Base-by-base conservation (phyloP, 371 early-diverging fungal genomes). In the Chytridium lagenaria region DNA sequence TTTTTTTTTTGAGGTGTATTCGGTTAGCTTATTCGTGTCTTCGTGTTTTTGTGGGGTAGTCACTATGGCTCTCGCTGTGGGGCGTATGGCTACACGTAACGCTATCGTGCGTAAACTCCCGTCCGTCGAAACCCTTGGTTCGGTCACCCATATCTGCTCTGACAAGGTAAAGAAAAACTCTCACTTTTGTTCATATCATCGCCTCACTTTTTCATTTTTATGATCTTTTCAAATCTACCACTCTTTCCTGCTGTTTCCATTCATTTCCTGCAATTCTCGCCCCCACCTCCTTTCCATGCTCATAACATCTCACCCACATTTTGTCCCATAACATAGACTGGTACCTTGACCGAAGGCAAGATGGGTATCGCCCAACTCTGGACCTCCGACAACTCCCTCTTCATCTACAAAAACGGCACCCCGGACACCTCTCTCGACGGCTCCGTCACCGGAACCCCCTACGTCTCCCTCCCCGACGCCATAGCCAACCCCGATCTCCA, bases 261-360 rank as follows among this genome's bases (percentile, higher is more conserved):
- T n/a, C n/a, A n/a, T n/a, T n/a, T n/a, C n/a, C n/a, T n/a, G n/a
- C n/a, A n/a, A n/a, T n/a, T n/a, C n/a, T n/a, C n/a, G n/a, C n/a
- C n/a, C n/a, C n/a, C n/a, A n/a, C n/a, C n/a, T n/a, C n/a, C n/a
- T n/a, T n/a, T n/a, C n/a, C n/a, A n/a, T n/a, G n/a, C n/a, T n/a
- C n/a, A n/a, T n/a, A n/a, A n/a, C n/a, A n/a, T n/a, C n/a, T n/a
- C n/a, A n/a, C n/a, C n/a, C n/a, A n/a, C n/a, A n/a, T n/a, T n/a
- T n/a, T n/a, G n/a, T n/a, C n/a, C n/a, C n/a, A 59, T 33, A 23
- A 30, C 28, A 50, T 59, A 80, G 78, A 97, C 96, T 0, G 97
- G 98, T 34, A 97, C 98, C 0, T 80, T 98, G 59, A 97, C 97
- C 1, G 93, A 95, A 83, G 97, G 96, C 69, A 95, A 95, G 68